Base-by-base conservation (phyloP, 2,329 filamentous ascomycete species). In the Fusarium mangiferae region DNA sequence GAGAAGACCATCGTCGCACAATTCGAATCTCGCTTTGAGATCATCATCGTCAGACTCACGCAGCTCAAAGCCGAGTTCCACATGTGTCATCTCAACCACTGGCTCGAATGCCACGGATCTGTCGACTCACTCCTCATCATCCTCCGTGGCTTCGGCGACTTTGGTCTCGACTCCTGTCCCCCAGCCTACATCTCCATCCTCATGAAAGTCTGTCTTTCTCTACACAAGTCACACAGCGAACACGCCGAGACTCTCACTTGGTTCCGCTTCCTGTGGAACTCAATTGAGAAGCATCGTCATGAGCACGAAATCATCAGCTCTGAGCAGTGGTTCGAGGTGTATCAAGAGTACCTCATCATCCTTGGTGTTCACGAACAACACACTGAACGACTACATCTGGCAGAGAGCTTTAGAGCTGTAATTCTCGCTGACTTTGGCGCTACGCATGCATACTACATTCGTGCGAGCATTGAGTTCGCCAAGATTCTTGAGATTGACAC, bases 231-330 rank as follows among this genome's bases (percentile, higher is more conserved):
- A 0, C 51, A 64, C 20, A 18, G 55, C 5, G 55, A 64, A 15
- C 36, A 49, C 11, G 1, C 30, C 17, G 61, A 61, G 55, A 42
- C 61, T 1, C 44, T 64, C 1, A 41, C 18, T 3, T 61, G 61
- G 61, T 64, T 64, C 35, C 61, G 55, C 5, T 61, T 64, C 10
- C 17, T 64, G 1, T 64, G 55, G 61, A 61, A 41, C 17, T 64
- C 61, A 0, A 49, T 61, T 5, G 61, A 64, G 44, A 64, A 61
- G 13, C 61, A 64, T n/a, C 61, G 55, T 4, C 61, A 64, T 22
- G 55, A 49, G 1, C 44, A 49, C 7, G 61, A 61, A 20, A 22
- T 58, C 15, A 36, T 48, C n/a, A 60, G n/a, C 28, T 22, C 30
- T 13, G 61, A 64, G 36, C 61, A 64, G 30, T 61, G 55, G 44